Evolutionary conservation across 495 filamentous ascomycete genomes (phyloP).

Genomic region (Trichoderma gamsii): DNA sequence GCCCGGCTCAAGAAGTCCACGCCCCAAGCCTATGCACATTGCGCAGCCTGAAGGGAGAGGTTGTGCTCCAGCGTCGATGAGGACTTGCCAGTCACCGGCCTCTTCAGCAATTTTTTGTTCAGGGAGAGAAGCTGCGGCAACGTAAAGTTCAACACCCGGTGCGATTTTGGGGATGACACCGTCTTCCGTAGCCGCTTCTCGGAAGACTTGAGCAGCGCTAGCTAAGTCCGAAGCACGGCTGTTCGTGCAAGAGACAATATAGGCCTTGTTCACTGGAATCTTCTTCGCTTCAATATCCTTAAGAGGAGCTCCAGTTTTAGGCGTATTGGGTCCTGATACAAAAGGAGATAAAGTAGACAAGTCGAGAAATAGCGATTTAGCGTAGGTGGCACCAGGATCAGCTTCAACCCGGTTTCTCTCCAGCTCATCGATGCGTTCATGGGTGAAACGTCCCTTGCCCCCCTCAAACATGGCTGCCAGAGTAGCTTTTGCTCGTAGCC

Average conservation of each 20-base stretch:
- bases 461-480: conserved; percentile 45
- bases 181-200: conserved; percentile 53
- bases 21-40: conserved; percentile 78
- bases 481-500: conserved; percentile 74
- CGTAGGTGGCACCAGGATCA: conserved; percentile 72
- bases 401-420: conserved; percentile 60
- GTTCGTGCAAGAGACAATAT: conserved; percentile 91
- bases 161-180: conserved; percentile 66
- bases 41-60: conserved; percentile 76
- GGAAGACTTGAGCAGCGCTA: conserved; percentile 81
- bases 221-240: conserved; percentile 74
- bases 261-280: conserved; percentile 79
- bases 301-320: conserved; percentile 79
- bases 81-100: conserved; percentile 78
- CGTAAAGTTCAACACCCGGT: conserved; percentile 76
- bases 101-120: conserved; percentile 79
- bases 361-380: conserved; percentile 71
- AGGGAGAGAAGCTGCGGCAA: conserved; percentile 75
- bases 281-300: conserved; percentile 62
- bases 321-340: conserved; percentile 86
- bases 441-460: conserved; percentile 50
- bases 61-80: conserved; percentile 74
- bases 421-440: conserved; percentile 65
- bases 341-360: conserved; percentile 80
- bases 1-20: conserved; percentile 71